Evolutionary conservation across 306 rosid species (phyloP).

Genomic region (Begonia peltatifolia): DNA sequence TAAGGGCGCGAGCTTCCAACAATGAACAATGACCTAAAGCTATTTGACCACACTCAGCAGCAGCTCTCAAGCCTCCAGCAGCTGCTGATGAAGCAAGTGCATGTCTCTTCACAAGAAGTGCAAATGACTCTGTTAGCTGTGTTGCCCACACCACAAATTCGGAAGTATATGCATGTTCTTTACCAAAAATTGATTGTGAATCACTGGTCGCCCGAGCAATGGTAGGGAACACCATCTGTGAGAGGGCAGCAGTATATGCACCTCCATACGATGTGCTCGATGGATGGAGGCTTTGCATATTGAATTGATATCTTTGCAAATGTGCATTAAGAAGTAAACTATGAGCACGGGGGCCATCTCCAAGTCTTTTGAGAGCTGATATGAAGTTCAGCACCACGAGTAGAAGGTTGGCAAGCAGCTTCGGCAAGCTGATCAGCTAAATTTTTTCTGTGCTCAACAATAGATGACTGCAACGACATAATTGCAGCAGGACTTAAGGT

Average conservation of each 20-base stretch:
- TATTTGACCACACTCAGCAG: conserved; percentile 99
- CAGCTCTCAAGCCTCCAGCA: conserved; percentile 98
- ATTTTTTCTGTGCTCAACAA: conserved; percentile 54
- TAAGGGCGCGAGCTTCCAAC: conserved; percentile 90
- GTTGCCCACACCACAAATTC: conserved; percentile 98
- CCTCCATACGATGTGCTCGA: conserved; percentile 98
- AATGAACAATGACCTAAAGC: conserved; percentile 95
- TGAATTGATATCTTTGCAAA: conserved; percentile 73
- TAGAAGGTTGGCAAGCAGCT: conserved; percentile 99
- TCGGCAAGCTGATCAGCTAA: conserved; percentile 97
- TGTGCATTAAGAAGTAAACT: conserved; percentile 76
- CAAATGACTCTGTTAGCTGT: conserved; percentile 77
- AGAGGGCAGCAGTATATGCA: conserved; percentile 97
- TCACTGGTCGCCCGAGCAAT: conserved; percentile 93
- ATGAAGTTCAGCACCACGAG: conserved; percentile 87
- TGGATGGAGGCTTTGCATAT: conserved; percentile 88
- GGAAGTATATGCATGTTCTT: conserved; percentile 71
- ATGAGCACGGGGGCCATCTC: conserved; percentile 95
- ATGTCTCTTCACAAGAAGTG: conserved; percentile 77
- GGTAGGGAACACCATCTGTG: conserved; percentile 90
- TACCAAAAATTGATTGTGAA: conserved; percentile 69
- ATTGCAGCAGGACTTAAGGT: conserved; percentile 39
- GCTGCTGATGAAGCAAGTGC: conserved; percentile 98
- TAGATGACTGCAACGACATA: conserved; percentile 49
- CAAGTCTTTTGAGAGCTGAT: conserved; percentile 87